Percentiles rank a stretch among this genome's conserved stretches.
These are phyloP conservation scores for Mortierella sp. DNA, from an alignment of 371 early-diverging fungal genomes.

Conservation along the genomic window DNA sequence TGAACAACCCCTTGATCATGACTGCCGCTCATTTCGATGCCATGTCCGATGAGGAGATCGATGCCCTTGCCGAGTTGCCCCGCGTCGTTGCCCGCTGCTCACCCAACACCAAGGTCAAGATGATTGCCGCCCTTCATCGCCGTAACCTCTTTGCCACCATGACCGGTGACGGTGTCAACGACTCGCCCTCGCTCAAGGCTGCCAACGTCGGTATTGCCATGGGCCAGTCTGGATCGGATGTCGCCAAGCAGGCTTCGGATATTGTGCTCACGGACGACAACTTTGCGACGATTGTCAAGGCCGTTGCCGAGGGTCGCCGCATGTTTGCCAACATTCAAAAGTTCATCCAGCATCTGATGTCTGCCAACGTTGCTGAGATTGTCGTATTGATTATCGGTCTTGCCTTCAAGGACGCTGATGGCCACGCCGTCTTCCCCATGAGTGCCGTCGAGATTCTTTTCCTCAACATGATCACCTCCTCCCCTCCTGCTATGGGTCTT, in stretches of 20 bases:
- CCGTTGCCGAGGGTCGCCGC: conserved; percentile 88
- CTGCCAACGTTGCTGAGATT: conserved; percentile 76
- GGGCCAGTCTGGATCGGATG: conserved; percentile 92
- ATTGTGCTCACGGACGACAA: conserved; percentile 91
- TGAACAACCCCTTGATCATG: conserved; percentile 75
- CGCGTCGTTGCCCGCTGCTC: conserved; percentile 94
- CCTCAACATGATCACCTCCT: conserved; percentile 86
- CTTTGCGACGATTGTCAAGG: conserved; percentile 88
- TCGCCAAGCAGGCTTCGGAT: conserved; percentile 93
- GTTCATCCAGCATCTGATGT: conserved; percentile 91
- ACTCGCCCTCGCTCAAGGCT: conserved; percentile 90
- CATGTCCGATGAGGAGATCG: conserved; percentile 84
- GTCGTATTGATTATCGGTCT: conserved; percentile 78
- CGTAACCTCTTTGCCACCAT: conserved; percentile 74
- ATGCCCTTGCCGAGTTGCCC: conserved; percentile 84
- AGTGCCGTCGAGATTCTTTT: conserved; percentile 90
- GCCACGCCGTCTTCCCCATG: conserved; percentile 81
- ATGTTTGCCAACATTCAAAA: conserved; percentile 96
- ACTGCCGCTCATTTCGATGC: conserved; percentile 88
- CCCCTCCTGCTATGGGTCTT: conserved; percentile 89
- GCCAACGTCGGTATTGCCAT: conserved; percentile 94
- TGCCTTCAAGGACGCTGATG: conserved; percentile 71
- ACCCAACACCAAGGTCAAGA: conserved; percentile 97
- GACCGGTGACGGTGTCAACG: conserved; percentile 96
- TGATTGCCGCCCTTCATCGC: conserved; percentile 95